Evolutionary conservation across 306 rosid genomes (phyloP), one percentile per base, ranked within the genome.

Genomic region (Fragaria iinumae): DNA sequence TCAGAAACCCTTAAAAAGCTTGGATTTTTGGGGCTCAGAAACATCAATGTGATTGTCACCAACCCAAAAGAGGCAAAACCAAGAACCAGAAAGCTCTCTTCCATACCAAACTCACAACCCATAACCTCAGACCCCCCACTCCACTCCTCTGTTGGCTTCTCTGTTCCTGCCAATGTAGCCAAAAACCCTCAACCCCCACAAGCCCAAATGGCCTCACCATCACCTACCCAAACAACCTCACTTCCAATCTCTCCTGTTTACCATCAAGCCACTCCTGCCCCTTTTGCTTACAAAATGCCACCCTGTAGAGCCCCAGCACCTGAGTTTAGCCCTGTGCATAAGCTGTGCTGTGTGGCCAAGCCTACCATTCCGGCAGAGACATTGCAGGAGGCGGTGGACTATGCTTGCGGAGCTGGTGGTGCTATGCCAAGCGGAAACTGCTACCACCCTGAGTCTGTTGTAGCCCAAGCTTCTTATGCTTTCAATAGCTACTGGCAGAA

Each of bases 401-500:
- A 88, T 68, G 99, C 99, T 21, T 95, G 99, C 76, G 97, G 97
- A n/a, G 91, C 82, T 12, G 98, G 93, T 55, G 96, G 86, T 32
- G 97, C 90, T 47, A 43, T 48, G 53, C 90, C 96, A 0, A 77
- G 83, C 7, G 99, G 97, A 3, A 84, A 81, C 62, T 95, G 97
- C 70, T 92, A 82, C 48, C 16, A 72, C 27, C 97, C 96, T 8
- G 96, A 92, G 68, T 88, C 90, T 2, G 59, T 83, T 53, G 85
- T 90, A 78, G 93, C 99, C 9, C 99, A 92, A 76, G 96, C 99
- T 50, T 92, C 97, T 56, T 95, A 80, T 80, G 97, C 97, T 14
- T 95, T 92, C 81, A 95, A 95, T 39, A 90, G 91, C 81, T 92
- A 89, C 82, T 92, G 99, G 97, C 99, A 95, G 93, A 95, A 87